Evolutionary conservation across 1,284 basidiomycete genomes (phyloP).

Genomic region (Violaceomyces palustris): DNA sequence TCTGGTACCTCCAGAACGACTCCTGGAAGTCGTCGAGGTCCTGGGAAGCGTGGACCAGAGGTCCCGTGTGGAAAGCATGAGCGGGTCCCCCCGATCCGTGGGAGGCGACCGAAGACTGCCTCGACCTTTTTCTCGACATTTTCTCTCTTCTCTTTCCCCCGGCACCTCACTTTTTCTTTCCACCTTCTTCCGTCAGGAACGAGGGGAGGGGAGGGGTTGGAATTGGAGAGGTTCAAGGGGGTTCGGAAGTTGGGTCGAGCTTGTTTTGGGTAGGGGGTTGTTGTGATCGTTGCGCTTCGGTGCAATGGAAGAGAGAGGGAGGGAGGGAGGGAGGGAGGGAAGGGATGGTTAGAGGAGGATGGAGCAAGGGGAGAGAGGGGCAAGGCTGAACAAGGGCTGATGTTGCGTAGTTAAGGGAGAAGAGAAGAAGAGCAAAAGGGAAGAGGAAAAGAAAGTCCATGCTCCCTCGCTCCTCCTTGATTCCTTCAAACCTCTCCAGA

Average conservation of each 20-base stretch:
- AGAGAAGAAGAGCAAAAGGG: not conserved
- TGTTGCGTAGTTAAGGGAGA: constrained; percentile 8
- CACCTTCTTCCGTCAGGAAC: too few relatives aligned
- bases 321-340: constrained; percentile 1
- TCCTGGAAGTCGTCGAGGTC: constrained; percentile 39
- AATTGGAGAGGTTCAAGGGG: not conserved
- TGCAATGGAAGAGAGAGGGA: constrained; percentile 1
- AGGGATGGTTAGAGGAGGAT: not conserved
- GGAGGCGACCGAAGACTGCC: constrained; percentile 22
- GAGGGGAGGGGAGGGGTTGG: too few relatives aligned
- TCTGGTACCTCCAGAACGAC: constrained; percentile 45
- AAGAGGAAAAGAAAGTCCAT: constrained; percentile 1
- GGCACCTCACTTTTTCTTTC: too few relatives aligned
- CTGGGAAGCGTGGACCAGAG: constrained; percentile 25
- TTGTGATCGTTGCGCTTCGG: not conserved
- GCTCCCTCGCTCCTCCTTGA: not conserved
- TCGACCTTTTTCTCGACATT: constrained; percentile 27
- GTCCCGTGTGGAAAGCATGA: constrained; percentile 5
- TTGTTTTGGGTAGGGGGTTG: not conserved
- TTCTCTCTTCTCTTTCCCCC: not conserved
- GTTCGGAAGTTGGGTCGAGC: not conserved
- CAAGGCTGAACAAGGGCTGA: constrained; percentile 2
- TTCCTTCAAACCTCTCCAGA: not conserved
- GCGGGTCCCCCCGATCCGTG: constrained; percentile 7
- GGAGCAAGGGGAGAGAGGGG: constrained; percentile 5